Evolutionary conservation across 2,329 filamentous ascomycete species (phyloP), one percentile per base, ranked within the genome.

Genomic region (Aspergillus aculeatus): DNA sequence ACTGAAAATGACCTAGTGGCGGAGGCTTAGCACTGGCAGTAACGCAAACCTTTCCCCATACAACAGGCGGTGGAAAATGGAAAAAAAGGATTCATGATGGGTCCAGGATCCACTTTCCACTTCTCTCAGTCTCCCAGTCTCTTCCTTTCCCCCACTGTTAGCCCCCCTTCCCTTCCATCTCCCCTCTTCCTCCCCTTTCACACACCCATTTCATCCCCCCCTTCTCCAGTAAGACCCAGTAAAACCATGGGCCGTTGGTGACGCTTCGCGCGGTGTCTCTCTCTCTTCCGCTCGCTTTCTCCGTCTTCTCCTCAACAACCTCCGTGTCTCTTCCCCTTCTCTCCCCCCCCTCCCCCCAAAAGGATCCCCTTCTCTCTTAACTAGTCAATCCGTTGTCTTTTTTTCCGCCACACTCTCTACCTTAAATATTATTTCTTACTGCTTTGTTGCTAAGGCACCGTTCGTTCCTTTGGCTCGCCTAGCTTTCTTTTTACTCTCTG

Each of bases 381-480:
- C 31, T 57, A 50, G 49, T 29, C 5, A 29, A 29, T 31, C 16
- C 31, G 14, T 49, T 35, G 7, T 58, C 7, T 41, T 38, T 32
- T 23, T 31, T 9, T 31, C 38, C 38, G 21, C 51, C 26, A 48
- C 47, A 49, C 59, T 53, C 49, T 54, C 49, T 56, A 58, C 29
- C 9, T n/a, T 50, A n/a, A 14, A 16, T 16, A 41, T 58, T 63
- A 59, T 59, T 66, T 60, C 55, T 55, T 7, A 47, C 49, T 52
- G 59, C 60, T 56, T 59, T 51, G 64, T 62, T 60, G 59, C 62
- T 59, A 50, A 61, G 62, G 61, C 51, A 58, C 63, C 63, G 63
- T 66, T 66, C 64, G 59, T 60, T 67, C 65, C 62, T 67, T 66
- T 54, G 38, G 56, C 47, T 58, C 54, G 64, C 50, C 60, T 58